Evolutionary conservation across 768 basidiomycete genomes (phyloP), one percentile per base, ranked within the genome.

Genomic region (Saitozyma sp.): DNA sequence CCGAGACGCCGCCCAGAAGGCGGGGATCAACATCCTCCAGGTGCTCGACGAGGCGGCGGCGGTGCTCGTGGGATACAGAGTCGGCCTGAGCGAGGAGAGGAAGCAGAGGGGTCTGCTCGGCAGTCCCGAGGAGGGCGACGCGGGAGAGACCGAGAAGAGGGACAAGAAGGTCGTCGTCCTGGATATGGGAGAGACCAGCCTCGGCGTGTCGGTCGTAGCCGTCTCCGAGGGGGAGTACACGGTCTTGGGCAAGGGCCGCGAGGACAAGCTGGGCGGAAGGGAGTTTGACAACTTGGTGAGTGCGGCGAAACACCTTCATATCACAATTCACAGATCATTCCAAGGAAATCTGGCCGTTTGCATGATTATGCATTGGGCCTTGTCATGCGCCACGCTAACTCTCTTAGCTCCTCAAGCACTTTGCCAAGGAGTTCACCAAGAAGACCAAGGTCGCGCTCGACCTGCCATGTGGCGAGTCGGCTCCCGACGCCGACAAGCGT

Each of bases 381-480:
- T 29, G 29, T 2, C 29, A 5, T 29, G 13, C 16, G 13, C 7
- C 1, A 6, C 51, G 51, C 53, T 59, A 53, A 59, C 45, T 9
- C 19, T 29, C 39, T 57, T 85, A 87, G 74, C 84, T 97, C 48
- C 86, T 96, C 81, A 88, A 89, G 63, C 90, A 90, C 83, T 96
- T 99, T 79, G 87, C 90, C 57, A 87, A 92, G 76, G 95, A 99
- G 67, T 99, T 99, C 80, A 90, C 90, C 54, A 98, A 97, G 82
- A 99, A 96, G 83, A 93, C 89, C 16, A 92, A 91, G 79, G 85
- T 85, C 20, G 81, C 87, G 0, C 83, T 96, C 49, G 80, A 84
- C 9, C 83, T 92, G 14, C 85, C 79, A 11, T 78, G 78, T 52
- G 67, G 83, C 58, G 87, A 88, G 1, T 81, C 88, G 6, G 82